Evolutionary conservation across 2,329 filamentous ascomycete genomes (phyloP), one percentile per base, ranked within the genome.

Genomic region (Penicillium sclerotigenum): DNA sequence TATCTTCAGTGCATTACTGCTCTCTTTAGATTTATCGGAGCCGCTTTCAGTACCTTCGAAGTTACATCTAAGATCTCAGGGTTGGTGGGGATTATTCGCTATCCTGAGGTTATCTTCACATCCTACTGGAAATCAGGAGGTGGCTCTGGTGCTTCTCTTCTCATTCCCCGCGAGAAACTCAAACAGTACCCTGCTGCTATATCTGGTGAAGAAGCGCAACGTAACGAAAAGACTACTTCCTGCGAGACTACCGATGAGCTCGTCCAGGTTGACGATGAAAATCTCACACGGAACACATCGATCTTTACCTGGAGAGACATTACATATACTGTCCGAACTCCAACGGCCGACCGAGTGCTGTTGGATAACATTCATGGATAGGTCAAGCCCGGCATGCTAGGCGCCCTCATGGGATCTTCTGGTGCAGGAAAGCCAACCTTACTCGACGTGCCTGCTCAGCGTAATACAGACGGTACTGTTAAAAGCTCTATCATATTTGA

Each of bases 381-480:
- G 66, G 87, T 85, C 1, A 90, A 90, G 66, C 89, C 89, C 0
- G 89, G 89, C 9, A 78, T 87, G 53, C 83, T 93, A 76, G 83
- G 89, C 9, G 89, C 89, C 0, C 77, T 93, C 0, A 88, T 92
- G 78, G 89, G 90, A 24, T 86, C 87, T 2, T 89, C 83, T 0
- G 88, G 87, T n/a, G 89, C 89, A 4, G 89, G 89, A 4, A 93
- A 93, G 72, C 74, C 71, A 0, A 92, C 89, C 0, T 77, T 93
- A 0, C 76, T 93, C 6, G 89, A 92, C 68, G 88, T 87, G 0
- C 75, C 87, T 1, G 85, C 88, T 0, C 87, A 90, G 63, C 81
- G 89, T 1, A 86, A 90, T 65, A 84, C 76, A 4, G 77, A 78
- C 22, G 84, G 86, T 49, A 79, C 85, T 13, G 79, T 87, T 7